Evolutionary conservation across 495 filamentous ascomycete genomes (phyloP).

Genomic region (Aspergillus campestris): DNA sequence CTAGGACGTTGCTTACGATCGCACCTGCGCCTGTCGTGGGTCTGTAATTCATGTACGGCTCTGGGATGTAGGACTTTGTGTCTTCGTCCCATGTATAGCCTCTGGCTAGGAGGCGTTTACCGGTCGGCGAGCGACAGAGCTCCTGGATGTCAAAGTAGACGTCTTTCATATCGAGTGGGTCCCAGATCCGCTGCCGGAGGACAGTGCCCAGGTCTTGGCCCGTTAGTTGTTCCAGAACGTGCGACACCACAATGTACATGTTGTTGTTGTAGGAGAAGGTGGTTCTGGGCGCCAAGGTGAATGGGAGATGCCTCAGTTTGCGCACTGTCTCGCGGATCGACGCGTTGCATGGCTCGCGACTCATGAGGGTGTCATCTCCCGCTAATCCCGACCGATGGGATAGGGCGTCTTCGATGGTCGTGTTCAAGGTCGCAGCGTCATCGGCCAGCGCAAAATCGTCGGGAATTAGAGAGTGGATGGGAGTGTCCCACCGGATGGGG

Average conservation of each 20-base stretch:
- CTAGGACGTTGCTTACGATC: constrained; percentile 41
- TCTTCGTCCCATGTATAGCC: constrained; percentile 14
- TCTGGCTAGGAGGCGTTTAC: constrained; percentile 2
- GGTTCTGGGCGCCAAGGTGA: constrained; percentile 26
- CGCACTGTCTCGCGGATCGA: constrained; percentile 17
- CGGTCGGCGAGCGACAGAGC: constrained; percentile 5
- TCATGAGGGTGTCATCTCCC: constrained; percentile 17
- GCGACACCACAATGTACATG: constrained; percentile 37
- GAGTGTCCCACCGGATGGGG: constrained; percentile 40
- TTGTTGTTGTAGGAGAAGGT: constrained; percentile 43
- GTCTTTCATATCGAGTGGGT: constrained; percentile 38
- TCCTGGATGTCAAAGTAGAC: constrained; percentile 23
- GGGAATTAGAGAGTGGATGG: constrained; percentile 38
- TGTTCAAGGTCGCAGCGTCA: constrained; percentile 31
- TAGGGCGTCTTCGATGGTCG: constrained; percentile 43
- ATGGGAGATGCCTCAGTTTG: constrained; percentile 27
- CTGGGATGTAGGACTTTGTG: constrained; percentile 1
- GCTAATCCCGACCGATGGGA: constrained; percentile 43
- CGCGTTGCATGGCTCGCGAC: background rate
- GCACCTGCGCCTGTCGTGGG: constrained; percentile 41
- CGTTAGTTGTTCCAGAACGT: constrained; percentile 35
- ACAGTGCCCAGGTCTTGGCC: constrained; percentile 28
- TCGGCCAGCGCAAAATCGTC: constrained; percentile 46
- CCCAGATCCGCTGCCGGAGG: constrained; percentile 38
- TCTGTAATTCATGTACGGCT: constrained; percentile 17